Evolutionary conservation across 2,329 filamentous ascomycete genomes (phyloP).

Genomic region (Beauveria sp.): DNA sequence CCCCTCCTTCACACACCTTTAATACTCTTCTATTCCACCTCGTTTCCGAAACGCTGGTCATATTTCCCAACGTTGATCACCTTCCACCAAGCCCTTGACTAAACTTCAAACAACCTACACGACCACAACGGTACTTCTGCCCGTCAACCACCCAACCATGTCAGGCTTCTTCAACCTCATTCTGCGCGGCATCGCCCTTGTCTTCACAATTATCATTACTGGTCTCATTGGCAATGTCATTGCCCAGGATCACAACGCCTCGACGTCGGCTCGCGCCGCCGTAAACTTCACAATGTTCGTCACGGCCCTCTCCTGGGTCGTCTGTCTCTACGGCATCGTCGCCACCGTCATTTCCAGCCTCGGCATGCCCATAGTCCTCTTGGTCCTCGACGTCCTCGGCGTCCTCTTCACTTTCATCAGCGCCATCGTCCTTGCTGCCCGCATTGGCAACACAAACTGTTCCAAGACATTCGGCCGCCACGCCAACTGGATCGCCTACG

Average conservation of each 20-base stretch:
- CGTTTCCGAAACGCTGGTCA: not conserved
- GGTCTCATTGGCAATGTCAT: conserved; percentile 53
- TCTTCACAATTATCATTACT: conserved; percentile 46
- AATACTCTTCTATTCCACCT: not conserved
- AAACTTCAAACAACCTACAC: not conserved
- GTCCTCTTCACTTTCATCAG: conserved; percentile 63
- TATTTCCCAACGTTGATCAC: not conserved
- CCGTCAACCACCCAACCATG: conserved; percentile 16
- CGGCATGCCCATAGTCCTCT: conserved; percentile 42
- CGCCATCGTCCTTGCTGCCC: conserved; percentile 62
- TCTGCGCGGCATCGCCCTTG: conserved; percentile 41
- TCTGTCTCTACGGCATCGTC: conserved; percentile 54
- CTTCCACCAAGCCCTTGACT: not conserved
- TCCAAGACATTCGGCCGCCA: conserved; percentile 34
- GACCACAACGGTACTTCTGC: not conserved
- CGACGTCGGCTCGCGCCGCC: conserved; percentile 35
- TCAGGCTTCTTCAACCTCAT: conserved; percentile 34
- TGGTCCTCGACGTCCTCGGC: conserved; percentile 51
- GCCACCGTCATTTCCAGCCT: conserved; percentile 46
- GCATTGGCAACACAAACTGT: conserved; percentile 63
- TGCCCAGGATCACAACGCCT: conserved; percentile 38
- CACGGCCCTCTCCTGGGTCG: conserved; percentile 57
- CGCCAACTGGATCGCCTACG: conserved; percentile 53
- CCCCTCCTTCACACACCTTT: not conserved
- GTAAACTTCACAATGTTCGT: conserved; percentile 65